Conservation (phyloP, 2,329 filamentous ascomycete species). For the Colletotrichum sublineola region DNA sequence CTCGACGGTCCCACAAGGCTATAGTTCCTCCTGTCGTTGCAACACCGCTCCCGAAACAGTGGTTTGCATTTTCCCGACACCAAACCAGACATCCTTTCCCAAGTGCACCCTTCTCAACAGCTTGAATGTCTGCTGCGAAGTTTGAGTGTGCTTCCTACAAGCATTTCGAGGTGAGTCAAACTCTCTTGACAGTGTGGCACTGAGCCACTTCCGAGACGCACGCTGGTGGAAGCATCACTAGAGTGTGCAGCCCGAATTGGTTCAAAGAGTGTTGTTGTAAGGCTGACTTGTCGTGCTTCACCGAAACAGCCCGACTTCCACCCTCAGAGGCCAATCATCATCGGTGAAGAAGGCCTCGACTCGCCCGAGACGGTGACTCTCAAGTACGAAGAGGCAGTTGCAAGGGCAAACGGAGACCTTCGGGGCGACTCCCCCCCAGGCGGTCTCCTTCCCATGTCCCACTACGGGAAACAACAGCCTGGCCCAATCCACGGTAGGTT, state of each 20-base stretch:
- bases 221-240: constrained; percentile 49
- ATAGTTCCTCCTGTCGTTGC: constrained; percentile 42
- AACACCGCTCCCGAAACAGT: constrained; percentile 44
- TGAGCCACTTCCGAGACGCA: constrained; percentile 48
- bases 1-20: constrained; percentile 39
- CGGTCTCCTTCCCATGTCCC: constrained; percentile 78
- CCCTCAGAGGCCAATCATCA: constrained; percentile 68
- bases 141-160: constrained; percentile 69
- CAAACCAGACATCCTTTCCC: constrained; percentile 40
- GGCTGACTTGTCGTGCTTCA: constrained; percentile 45
- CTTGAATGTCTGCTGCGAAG: constrained; percentile 71
- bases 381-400: constrained; percentile 68
- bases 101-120: constrained; percentile 49
- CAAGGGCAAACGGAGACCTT: constrained; percentile 65
- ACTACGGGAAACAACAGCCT: constrained; percentile 82
- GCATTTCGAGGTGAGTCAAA: constrained; percentile 70
- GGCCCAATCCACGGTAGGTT: constrained; percentile 86
- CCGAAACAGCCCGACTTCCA: constrained; percentile 63
- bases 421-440: constrained; percentile 68
- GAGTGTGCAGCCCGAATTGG: constrained; percentile 1
- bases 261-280: constrained; percentile 10
- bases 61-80: constrained; percentile 43
- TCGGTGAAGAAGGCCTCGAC: constrained; percentile 68
- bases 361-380: constrained; percentile 70
- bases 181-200: constrained; percentile 14